Evolutionary conservation across 805 yeast species (phyloP).

Genomic region (Yamadazyma philogaea): DNA sequence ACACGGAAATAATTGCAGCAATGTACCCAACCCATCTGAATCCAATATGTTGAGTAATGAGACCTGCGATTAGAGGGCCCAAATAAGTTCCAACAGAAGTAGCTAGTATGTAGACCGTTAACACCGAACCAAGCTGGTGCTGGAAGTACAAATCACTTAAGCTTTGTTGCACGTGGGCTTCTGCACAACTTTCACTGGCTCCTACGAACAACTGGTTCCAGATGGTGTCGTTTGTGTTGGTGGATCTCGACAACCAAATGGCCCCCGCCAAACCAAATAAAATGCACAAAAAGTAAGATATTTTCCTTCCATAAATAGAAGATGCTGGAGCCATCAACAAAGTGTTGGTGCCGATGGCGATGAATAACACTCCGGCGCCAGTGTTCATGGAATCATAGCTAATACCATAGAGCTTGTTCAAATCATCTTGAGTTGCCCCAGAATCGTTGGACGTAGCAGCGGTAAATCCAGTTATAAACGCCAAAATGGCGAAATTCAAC

Average conservation of each 20-base stretch:
- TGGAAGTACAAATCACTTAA: conserved; percentile 36
- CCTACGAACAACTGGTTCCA: conserved; percentile 48
- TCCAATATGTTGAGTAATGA: conserved; percentile 46
- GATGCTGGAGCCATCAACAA: conserved; percentile 46
- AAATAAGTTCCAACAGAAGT: conserved; percentile 52
- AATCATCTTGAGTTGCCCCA: conserved; percentile 45
- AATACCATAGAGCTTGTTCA: conserved; percentile 41
- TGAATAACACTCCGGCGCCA: conserved; percentile 48
- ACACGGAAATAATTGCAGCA: conserved; percentile 43
- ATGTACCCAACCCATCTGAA: conserved; percentile 56
- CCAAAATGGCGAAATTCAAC: conserved; percentile 37
- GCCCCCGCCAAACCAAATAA: conserved; percentile 40
- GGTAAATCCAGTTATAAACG: conserved; percentile 43
- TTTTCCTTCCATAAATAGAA: conserved; percentile 44
- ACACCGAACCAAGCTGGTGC: conserved; percentile 48
- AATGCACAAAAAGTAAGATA: conserved; percentile 41
- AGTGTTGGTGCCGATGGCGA: conserved; percentile 43
- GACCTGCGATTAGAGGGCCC: conserved; percentile 61
- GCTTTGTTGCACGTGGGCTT: conserved; percentile 42
- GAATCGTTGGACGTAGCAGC: conserved; percentile 53
- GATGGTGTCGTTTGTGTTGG: conserved; percentile 35
- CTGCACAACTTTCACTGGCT: conserved; percentile 39
- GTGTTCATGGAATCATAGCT: conserved; percentile 46
- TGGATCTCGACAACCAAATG: conserved; percentile 42
- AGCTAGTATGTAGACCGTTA: conserved; percentile 53